Percentiles rank a stretch among this genome's conserved stretches.
These are phyloP conservation scores for Noccaea bulbosa DNA, from an alignment of 345 rosid species.

Conservation along the genomic window DNA sequence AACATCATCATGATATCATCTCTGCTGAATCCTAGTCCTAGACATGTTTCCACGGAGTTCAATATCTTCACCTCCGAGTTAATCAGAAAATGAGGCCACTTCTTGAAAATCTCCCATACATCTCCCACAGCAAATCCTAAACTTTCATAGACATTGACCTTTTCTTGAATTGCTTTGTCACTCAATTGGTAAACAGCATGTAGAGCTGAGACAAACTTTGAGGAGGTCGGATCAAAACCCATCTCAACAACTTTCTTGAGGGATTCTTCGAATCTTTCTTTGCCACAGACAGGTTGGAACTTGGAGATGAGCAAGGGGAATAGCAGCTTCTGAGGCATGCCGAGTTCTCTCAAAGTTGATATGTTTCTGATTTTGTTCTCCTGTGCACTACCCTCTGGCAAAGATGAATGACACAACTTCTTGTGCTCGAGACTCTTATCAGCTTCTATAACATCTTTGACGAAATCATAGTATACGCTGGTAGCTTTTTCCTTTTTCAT, in stretches of 20 bases:
- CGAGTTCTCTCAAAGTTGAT: background rate
- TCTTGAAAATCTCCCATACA: background rate
- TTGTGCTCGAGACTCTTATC: no score
- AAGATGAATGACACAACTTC: no score
- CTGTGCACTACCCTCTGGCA: no score
- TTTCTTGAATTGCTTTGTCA: background rate
- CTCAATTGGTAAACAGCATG: background rate
- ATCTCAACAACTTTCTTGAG: constrained; percentile 23
- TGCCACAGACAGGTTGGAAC: background rate
- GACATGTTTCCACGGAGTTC: constrained; percentile 28
- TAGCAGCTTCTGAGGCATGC: constrained; percentile 10
- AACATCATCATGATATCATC: no score
- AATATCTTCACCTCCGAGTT: background rate
- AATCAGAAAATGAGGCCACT: accelerated
- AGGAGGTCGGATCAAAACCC: constrained; percentile 15
- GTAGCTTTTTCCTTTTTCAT: no score
- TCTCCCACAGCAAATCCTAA: background rate
- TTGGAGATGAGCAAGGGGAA: background rate
- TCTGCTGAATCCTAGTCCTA: background rate
- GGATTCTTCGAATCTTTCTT: background rate
- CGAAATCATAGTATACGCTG: no score
- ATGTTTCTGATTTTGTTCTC: background rate
- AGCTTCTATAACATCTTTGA: no score
- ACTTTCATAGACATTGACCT: background rate
- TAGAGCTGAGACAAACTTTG: constrained; percentile 13